Evolutionary conservation across 176 grass and related monocot species (phyloP).

Genomic region (Thalia dealbata): DNA sequence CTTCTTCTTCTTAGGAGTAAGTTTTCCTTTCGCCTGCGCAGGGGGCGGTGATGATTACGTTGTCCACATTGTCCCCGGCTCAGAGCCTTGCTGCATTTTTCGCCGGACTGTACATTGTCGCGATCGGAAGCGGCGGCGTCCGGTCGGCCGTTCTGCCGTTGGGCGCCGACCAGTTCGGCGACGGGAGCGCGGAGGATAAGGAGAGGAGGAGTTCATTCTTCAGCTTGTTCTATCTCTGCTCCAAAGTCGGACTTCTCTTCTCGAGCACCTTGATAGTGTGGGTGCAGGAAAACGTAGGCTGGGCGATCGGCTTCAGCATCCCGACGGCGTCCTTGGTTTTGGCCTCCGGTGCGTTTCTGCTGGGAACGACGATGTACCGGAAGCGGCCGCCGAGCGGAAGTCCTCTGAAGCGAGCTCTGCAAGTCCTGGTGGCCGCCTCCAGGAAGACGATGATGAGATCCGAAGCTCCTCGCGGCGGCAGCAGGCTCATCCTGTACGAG

Average conservation of each 20-base stretch:
- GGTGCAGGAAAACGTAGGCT: conserved; percentile 3
- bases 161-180: neutral
- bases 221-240: conserved; percentile 1
- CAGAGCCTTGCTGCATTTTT: neutral
- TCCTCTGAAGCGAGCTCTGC: neutral
- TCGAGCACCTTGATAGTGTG: conserved; percentile 6
- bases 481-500: neutral
- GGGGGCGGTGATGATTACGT: neutral
- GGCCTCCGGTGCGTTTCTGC: neutral
- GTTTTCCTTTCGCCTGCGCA: neutral
- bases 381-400: neutral
- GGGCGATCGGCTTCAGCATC: neutral
- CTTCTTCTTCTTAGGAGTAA: neutral
- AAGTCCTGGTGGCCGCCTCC: neutral
- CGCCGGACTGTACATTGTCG: neutral
- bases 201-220: conserved; percentile 4
- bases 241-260: neutral
- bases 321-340: neutral
- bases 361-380: neutral
- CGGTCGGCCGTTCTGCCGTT: conserved; percentile 1
- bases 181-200: neutral
- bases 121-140: neutral
- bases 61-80: neutral
- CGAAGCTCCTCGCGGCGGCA: neutral
- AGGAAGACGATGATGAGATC: neutral